Base-by-base conservation (phyloP, 108 stramenopile species). In the Discostella pseudostelligera region DNA sequence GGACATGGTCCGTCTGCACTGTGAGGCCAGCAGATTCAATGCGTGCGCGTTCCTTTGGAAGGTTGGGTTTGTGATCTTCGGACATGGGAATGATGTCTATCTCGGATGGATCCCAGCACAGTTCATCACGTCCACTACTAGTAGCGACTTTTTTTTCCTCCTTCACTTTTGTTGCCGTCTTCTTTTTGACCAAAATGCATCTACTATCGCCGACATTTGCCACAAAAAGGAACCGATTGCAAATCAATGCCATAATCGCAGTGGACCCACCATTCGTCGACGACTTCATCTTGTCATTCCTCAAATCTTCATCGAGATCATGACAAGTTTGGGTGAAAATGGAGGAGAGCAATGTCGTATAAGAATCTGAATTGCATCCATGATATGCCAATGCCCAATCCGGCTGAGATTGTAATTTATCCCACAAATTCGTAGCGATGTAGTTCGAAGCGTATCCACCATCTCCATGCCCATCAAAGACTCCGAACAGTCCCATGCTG, bases 391-490 rank as follows among this genome's bases (percentile, higher is more conserved):
- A 26, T 10, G 53, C 12, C 59, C 81, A 67, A 12, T 48, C 24
- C 0, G 71, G 40, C 37, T 67, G 54, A 1, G 72, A 73, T 48
- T 58, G 12, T 28, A 74, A 32, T 28, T 62, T 60, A 11, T 13
- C 12, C 19, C 68, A 17, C n/a, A 87, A 29, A 2, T 80, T 66
- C 29, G 56, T n/a, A 2, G 87, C 78, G 7, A 90, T 66, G 60
- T 80, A 89, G 9, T 84, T 22, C 12, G 83, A 82, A 0, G 83
- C 81, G 36, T 40, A 36, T 57, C 84, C 86, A 37, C 64, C 70
- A 67, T 90, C 95, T 3, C 92, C 92, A 62, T 97, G 96, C 10
- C 96, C 96, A 74, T 97, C 96, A 66, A 95, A 97, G 8, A 97
- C 93, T 12, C 83, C 89, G 60, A 95, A 86, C 24, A 97, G 50